Evolutionary conservation across 192 early-diverging fungal genomes (phyloP).

Genomic region (Gonapodya sp.): DNA sequence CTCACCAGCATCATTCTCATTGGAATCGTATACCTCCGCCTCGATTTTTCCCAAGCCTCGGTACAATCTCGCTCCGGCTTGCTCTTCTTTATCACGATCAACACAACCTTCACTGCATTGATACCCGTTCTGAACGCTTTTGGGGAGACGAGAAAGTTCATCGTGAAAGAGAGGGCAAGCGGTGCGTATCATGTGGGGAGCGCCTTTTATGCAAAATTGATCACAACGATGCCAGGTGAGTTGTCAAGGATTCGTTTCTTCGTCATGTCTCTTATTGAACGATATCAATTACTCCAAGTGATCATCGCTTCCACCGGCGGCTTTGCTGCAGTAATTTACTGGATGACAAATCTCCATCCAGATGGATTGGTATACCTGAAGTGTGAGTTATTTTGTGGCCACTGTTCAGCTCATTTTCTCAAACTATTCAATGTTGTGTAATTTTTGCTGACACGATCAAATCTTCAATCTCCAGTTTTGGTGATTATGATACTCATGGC

Average conservation of each 20-base stretch:
- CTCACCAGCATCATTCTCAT: not conserved
- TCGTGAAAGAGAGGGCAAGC: not conserved
- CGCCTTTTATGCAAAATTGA: not conserved
- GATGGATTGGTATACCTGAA: not conserved
- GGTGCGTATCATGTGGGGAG: not conserved
- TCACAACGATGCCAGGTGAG: not conserved
- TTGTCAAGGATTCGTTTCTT: not conserved
- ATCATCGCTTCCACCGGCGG: not conserved
- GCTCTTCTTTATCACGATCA: conserved; percentile 3
- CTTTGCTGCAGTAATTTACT: not conserved
- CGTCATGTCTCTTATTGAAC: too few relatives aligned
- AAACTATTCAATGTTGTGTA: too few relatives aligned
- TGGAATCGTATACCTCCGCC: not conserved
- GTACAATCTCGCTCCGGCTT: not conserved
- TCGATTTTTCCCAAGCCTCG: not conserved
- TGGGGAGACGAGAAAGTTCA: not conserved
- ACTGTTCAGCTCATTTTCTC: not conserved
- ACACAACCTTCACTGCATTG: not conserved
- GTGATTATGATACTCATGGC: not conserved
- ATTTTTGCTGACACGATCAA: too few relatives aligned
- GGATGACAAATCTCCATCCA: not conserved
- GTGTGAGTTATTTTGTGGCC: not conserved
- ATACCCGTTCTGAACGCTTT: conserved; percentile 6
- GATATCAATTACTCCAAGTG: not conserved
- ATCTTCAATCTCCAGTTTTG: not conserved